Percentiles rank a stretch among this genome's conserved stretches.
These are phyloP conservation scores for Phlebiopsis gigantea DNA, from an alignment of 768 basidiomycete genomes.

Conservation along the genomic window DNA sequence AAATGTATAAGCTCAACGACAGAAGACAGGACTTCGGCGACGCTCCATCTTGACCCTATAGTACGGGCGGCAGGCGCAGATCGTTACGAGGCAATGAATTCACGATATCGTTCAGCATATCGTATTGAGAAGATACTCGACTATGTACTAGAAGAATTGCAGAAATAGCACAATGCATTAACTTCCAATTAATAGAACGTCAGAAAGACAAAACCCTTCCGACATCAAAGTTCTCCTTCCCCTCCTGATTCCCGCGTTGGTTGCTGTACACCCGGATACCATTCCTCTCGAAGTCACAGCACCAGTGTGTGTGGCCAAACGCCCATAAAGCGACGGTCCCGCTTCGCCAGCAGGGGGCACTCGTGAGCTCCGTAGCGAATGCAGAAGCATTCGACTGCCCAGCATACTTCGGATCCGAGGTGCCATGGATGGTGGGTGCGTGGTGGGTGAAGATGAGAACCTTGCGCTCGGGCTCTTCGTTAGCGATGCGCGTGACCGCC, in stretches of 20 bases:
- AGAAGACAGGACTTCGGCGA: too few species aligned
- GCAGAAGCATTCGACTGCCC: conserved; percentile 24
- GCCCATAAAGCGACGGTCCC: conserved; percentile 30
- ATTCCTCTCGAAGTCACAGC: conserved; percentile 29
- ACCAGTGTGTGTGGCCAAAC: conserved; percentile 39
- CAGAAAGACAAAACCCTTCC: not conserved
- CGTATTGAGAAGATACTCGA: too few species aligned
- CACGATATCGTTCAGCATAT: too few species aligned
- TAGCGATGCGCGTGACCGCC: conserved; percentile 20
- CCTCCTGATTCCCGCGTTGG: conserved; percentile 28
- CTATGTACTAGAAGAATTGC: too few species aligned
- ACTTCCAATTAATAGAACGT: too few species aligned
- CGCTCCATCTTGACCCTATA: too few species aligned
- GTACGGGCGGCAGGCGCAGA: too few species aligned
- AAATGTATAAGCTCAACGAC: too few species aligned
- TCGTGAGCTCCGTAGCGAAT: conserved; percentile 29
- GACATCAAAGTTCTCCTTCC: not conserved
- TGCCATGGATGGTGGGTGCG: conserved; percentile 32
- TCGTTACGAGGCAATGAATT: too few species aligned
- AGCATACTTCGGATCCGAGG: conserved; percentile 26
- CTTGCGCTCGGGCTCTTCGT: conserved; percentile 24
- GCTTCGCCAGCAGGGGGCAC: conserved; percentile 23
- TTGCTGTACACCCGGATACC: conserved; percentile 33
- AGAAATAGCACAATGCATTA: too few species aligned
- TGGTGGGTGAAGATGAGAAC: conserved; percentile 37